Percentiles rank a stretch among this genome's conserved stretches.
Conservation (phyloP, 495 filamentous ascomycete species). For the Hypoxylon rickii region DNA sequence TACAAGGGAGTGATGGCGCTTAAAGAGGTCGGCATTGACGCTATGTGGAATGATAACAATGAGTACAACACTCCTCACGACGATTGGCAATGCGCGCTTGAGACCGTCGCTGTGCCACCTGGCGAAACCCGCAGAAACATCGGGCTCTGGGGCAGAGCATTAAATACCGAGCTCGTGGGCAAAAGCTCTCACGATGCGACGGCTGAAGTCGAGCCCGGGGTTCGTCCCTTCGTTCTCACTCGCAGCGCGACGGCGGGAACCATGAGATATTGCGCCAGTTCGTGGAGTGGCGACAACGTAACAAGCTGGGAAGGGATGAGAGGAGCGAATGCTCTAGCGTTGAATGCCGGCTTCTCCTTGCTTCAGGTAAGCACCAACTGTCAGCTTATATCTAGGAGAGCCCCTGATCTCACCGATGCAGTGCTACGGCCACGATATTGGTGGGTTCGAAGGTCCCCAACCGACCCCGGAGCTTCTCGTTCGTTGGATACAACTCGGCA, state of each 20-base stretch:
- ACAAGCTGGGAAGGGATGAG: conserved; percentile 72
- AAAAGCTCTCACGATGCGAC: conserved; percentile 69
- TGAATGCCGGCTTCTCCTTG: conserved; percentile 68
- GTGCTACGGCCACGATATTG: conserved; percentile 72
- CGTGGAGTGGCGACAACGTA: conserved; percentile 70
- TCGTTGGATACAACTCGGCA: conserved; percentile 71
- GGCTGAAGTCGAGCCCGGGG: conserved; percentile 56
- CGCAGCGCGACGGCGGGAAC: conserved; percentile 70
- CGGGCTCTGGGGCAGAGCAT: conserved; percentile 65
- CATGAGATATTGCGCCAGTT: conserved; percentile 66
- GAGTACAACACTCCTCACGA: conserved; percentile 71
- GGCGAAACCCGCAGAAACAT: conserved; percentile 46
- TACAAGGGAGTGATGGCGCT: conserved; percentile 64
- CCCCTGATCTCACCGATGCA: conserved; percentile 29
- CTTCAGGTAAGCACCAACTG: conserved; percentile 49
- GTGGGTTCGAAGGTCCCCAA: conserved; percentile 72
- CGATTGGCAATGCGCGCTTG: conserved; percentile 62
- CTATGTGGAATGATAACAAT: conserved; percentile 79
- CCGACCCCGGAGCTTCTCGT: conserved; percentile 69
- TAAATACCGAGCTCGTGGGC: conserved; percentile 69
- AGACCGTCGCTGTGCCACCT: conserved; percentile 40
- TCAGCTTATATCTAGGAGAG: neutral
- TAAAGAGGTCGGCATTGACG: conserved; percentile 65
- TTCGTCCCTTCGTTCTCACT: conserved; percentile 67
- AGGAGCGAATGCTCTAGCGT: conserved; percentile 65